Evolutionary conservation across 495 filamentous ascomycete genomes (phyloP).

Genomic region (Aspergillus taichungensis): DNA sequence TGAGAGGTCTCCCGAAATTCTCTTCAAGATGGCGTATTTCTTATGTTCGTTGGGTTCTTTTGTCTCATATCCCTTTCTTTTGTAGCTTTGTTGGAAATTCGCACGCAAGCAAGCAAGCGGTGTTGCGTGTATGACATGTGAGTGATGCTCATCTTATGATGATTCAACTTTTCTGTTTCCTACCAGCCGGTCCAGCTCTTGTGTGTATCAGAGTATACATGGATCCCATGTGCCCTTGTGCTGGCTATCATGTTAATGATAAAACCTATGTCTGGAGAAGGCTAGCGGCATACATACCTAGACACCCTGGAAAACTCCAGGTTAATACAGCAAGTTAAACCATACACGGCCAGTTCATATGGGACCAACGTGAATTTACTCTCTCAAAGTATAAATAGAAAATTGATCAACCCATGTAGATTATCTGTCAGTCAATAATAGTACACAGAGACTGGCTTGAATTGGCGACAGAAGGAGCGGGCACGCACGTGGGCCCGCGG

Average conservation of each 20-base stretch:
- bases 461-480: too few species aligned
- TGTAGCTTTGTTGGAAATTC: constrained; percentile 20
- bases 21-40: constrained; percentile 12
- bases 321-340: constrained; percentile 1
- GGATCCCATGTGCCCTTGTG: too few species aligned
- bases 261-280: constrained; percentile 4
- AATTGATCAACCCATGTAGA: too few species aligned
- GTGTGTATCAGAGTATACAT: background rate
- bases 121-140: constrained; percentile 19
- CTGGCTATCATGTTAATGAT: constrained; percentile 4
- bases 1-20: background rate
- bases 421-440: too few species aligned
- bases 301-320: background rate
- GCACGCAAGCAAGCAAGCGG: constrained; percentile 25
- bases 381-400: too few species aligned
- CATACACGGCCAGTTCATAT: too few species aligned
- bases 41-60: constrained; percentile 13
- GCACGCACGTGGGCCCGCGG: too few species aligned
- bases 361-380: too few species aligned
- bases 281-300: background rate
- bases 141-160: constrained; percentile 19
- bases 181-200: constrained; percentile 2
- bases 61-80: constrained; percentile 18
- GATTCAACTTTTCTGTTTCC: constrained; percentile 8
- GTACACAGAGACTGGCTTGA: too few species aligned